Base-by-base conservation (phyloP, 2,329 filamentous ascomycete genomes). In the Colletotrichum tropicale region DNA sequence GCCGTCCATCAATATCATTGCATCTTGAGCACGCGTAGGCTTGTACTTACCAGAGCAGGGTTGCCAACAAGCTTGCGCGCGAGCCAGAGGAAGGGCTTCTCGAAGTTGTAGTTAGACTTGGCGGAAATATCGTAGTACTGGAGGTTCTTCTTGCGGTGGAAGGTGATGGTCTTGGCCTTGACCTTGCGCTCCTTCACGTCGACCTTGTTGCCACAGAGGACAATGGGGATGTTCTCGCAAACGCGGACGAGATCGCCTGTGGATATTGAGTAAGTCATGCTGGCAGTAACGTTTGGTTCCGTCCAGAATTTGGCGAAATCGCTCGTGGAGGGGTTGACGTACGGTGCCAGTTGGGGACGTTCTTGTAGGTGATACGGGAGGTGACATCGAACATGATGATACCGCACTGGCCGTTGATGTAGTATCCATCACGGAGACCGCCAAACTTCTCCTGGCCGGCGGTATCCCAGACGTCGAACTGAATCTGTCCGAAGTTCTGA, bases 381-480 rank as follows among this genome's bases (percentile, higher is more conserved):
- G 97, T 98, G 81, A 99, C 96, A 88, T 99, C 96, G 88, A 99
- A 99, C 96, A 99, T 99, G 93, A 99, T 98, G 91, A 99, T 98
- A 90, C 97, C 96, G 88, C 96, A 98, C 90, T 98, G 96, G 84
- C 96, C 96, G 91, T 98, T 98, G 92, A 99, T 99, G 92, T 99
- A 99, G 93, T 99, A 99, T 82, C 96, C 96, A 89, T 99, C 96
- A 90, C 96, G 95, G 84, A 99, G 95, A 92, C 96, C 96, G 88
- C 96, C 96, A 81, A 99, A 99, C 93, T 98, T 99, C 92, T 99
- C 96, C 90, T 99, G 96, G 82, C 96, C 96, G 82, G 96, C 96
- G 79, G 96, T 99, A 87, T 99, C 96, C 96, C 96, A 99, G 82
- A 98, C 97, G 87, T 99, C 96, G 90, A 99, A 99, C 90, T 98